These are phyloP conservation scores for Cystoderma amianthinum DNA, from an alignment of 768 basidiomycete species.

Conservation along the genomic window DNA sequence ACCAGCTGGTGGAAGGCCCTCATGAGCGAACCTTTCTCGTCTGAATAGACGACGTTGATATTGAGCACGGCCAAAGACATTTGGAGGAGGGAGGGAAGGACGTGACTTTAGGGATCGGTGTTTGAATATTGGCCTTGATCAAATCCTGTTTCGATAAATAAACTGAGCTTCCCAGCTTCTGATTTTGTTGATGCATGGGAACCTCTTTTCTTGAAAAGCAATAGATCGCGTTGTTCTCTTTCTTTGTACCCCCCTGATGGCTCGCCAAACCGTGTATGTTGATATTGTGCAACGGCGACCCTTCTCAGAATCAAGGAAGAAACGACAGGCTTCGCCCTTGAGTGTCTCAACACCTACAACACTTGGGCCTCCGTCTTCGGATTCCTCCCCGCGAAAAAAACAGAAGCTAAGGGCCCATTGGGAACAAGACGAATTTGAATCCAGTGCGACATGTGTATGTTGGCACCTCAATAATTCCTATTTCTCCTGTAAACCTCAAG, in stretches of 20 bases:
- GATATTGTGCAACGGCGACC: neutral
- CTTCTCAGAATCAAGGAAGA: too few species aligned
- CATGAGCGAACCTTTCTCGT: constrained; percentile 76
- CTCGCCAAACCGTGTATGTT: neutral
- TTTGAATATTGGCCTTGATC: constrained; percentile 25
- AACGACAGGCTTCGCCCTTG: too few species aligned
- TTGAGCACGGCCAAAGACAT: constrained; percentile 65
- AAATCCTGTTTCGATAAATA: too few species aligned
- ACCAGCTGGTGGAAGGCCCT: neutral
- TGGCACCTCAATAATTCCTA: too few species aligned
- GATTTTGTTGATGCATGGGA: too few species aligned
- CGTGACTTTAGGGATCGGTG: constrained; percentile 21
- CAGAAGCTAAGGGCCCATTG: too few species aligned
- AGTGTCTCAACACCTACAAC: too few species aligned
- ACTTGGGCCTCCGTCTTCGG: neutral
- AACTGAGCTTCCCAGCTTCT: too few species aligned
- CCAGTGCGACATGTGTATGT: too few species aligned
- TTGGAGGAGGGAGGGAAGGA: constrained; percentile 1
- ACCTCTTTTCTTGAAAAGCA: too few species aligned
- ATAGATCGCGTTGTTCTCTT: neutral
- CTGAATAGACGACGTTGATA: constrained; percentile 59
- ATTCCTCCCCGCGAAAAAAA: neutral
- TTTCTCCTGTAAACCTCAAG: too few species aligned
- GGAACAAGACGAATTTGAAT: too few species aligned
- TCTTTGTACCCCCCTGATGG: neutral